Conservation (phyloP, 2,329 filamentous ascomycete species). For the Cercospora nicotianae region DNA sequence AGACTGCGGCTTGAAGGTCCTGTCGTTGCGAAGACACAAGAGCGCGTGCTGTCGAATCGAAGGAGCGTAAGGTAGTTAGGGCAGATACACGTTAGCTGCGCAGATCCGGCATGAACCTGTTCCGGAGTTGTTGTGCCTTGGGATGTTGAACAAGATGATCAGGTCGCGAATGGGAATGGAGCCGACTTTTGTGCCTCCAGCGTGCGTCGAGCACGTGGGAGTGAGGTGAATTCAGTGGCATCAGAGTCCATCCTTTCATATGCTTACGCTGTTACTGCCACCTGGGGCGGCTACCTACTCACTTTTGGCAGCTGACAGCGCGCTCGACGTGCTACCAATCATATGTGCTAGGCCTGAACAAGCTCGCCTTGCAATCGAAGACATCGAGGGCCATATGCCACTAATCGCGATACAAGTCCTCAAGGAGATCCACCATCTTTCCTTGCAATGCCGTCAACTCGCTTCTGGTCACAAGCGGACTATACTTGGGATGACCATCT, state of each 20-base stretch:
- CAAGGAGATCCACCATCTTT: constrained; percentile 42
- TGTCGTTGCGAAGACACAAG: neutral
- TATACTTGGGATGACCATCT: constrained; percentile 30
- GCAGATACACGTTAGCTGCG: neutral
- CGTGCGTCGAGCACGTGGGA: neutral
- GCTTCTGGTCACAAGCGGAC: constrained; percentile 34
- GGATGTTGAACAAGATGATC: neutral
- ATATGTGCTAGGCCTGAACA: neutral
- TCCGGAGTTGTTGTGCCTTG: neutral
- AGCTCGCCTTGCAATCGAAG: neutral
- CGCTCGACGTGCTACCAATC: neutral
- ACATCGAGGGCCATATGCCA: neutral
- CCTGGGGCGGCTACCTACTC: neutral
- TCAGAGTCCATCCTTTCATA: neutral
- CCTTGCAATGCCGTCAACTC: constrained; percentile 38
- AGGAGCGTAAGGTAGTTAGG: neutral
- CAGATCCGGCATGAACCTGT: neutral
- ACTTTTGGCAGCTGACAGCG: neutral
- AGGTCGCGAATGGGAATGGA: neutral
- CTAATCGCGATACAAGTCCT: constrained; percentile 44
- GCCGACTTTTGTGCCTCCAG: neutral
- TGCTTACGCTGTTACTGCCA: neutral
- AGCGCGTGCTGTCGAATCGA: neutral
- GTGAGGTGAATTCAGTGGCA: neutral
- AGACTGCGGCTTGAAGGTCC: neutral